Evolutionary conservation across 768 basidiomycete species (phyloP).

Genomic region (Boletus rufocinnamomeus): DNA sequence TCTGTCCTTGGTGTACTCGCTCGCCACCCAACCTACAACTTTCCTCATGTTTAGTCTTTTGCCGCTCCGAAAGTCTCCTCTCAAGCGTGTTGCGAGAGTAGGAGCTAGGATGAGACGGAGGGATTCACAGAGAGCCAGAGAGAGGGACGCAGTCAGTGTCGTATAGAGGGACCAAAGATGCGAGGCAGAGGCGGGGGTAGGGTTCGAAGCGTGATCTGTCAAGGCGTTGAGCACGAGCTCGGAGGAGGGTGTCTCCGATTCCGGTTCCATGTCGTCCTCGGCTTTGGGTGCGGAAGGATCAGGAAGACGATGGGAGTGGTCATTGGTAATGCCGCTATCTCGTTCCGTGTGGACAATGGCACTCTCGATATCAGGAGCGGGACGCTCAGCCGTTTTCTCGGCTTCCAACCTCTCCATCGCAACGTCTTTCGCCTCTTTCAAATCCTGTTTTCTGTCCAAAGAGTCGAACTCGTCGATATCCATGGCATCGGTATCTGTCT

Average conservation of each 20-base stretch:
- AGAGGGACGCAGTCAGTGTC: slow-evolving; percentile 86
- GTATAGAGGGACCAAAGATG: slow-evolving; percentile 93
- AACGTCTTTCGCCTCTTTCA: slow-evolving; percentile 29
- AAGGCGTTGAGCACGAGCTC: slow-evolving; percentile 27
- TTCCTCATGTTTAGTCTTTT: slow-evolving; percentile 99
- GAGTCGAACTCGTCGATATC: slow-evolving; percentile 43
- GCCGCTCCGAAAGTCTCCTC: slow-evolving; percentile 96
- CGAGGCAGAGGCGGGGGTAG: slow-evolving; percentile 44
- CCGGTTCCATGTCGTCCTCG: slow-evolving; percentile 28
- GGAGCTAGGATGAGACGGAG: slow-evolving; percentile 95
- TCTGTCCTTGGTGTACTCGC: slow-evolving; percentile 99
- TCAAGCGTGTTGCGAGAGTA: slow-evolving; percentile 88
- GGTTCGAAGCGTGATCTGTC: slow-evolving; percentile 21
- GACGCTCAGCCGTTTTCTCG: slow-evolving; percentile 30
- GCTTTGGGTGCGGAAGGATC: slow-evolving; percentile 35
- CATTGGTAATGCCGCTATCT: slow-evolving; percentile 4
- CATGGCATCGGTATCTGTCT: slow-evolving; percentile 44
- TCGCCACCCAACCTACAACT: slow-evolving; percentile 96
- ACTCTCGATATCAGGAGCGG: slow-evolving; percentile 43
- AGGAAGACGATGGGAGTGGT: slow-evolving; percentile 12
- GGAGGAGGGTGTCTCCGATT: slow-evolving; percentile 19
- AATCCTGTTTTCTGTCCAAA: slow-evolving; percentile 16
- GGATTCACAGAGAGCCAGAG: slow-evolving; percentile 92
- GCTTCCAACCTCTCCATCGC: slow-evolving; percentile 30
- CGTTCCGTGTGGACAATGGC: slow-evolving; percentile 44